phyloP scores from a whole-genome alignment of 345 rosid genomes.

The Rhizophora mangle region DNA sequence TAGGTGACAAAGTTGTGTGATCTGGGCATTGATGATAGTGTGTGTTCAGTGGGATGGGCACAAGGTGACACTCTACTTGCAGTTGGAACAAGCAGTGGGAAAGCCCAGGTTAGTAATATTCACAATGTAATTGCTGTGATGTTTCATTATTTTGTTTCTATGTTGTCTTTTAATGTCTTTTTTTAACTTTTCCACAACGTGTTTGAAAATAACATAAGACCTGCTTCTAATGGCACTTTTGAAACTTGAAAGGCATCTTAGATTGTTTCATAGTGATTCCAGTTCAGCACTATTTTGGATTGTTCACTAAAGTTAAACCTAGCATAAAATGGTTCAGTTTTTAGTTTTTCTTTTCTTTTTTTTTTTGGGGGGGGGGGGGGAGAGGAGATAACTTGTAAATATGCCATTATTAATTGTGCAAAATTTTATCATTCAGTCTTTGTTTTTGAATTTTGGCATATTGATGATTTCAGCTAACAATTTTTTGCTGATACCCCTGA shows the following conservation, averaged over 20 bases:
- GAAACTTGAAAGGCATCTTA: background rate
- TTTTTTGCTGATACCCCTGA: slow-evolving; percentile 2
- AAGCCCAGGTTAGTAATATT: slow-evolving; percentile 59
- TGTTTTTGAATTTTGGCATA: slow-evolving; percentile 3
- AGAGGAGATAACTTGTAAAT: background rate
- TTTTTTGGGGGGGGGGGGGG: no score
- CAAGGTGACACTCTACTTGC: slow-evolving; percentile 83
- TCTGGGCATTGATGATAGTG: slow-evolving; percentile 77
- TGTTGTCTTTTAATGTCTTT: background rate
- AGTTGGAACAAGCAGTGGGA: slow-evolving; percentile 85
- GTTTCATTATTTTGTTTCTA: background rate
- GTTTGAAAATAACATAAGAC: background rate
- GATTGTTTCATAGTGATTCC: background rate
- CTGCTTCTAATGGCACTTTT: background rate
- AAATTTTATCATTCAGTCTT: background rate
- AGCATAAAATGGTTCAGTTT: background rate
- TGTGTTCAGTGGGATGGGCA: slow-evolving; percentile 97
- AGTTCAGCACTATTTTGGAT: background rate
- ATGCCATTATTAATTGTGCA: background rate
- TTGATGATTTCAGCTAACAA: background rate
- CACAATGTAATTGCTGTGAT: background rate
- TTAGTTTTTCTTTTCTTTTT: background rate
- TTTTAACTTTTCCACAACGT: background rate
- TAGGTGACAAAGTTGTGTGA: slow-evolving; percentile 97
- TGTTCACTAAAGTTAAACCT: no score